Evolutionary conservation across 2,329 filamentous ascomycete species (phyloP).

Genomic region (Conoideocrella luteorostrata): DNA sequence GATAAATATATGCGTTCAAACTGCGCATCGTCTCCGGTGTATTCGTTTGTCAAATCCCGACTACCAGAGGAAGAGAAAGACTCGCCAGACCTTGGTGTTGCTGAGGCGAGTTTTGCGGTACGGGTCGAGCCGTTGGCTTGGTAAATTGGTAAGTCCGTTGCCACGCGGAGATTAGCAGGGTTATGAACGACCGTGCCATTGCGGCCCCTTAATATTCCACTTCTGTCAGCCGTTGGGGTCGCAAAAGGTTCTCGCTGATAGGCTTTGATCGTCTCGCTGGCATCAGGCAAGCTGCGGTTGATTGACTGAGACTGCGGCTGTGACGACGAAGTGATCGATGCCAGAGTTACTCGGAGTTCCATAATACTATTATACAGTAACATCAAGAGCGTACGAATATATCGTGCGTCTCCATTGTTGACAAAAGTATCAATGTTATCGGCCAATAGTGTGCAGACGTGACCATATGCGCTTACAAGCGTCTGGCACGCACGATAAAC

Average conservation of each 20-base stretch:
- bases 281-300: constrained; percentile 14
- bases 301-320: constrained; percentile 15
- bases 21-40: constrained; percentile 68
- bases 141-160: constrained; percentile 44
- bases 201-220: constrained; percentile 24
- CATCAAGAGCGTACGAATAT: constrained; percentile 58
- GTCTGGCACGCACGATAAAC: constrained; percentile 58
- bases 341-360: constrained; percentile 54
- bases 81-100: constrained; percentile 78
- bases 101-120: constrained; percentile 46
- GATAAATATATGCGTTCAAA: constrained; percentile 81
- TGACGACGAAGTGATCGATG: constrained; percentile 23
- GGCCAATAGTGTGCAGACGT: constrained; percentile 55
- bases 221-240: constrained; percentile 46
- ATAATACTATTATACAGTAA: constrained; percentile 62
- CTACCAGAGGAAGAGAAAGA: constrained; percentile 59
- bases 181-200: constrained; percentile 38
- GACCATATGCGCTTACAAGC: constrained; percentile 57
- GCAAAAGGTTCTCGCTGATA: constrained; percentile 46
- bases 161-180: constrained; percentile 47
- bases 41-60: constrained; percentile 48
- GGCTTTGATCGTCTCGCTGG: constrained; percentile 43
- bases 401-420: constrained; percentile 59
- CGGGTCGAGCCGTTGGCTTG: constrained; percentile 44
- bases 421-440: constrained; percentile 59